A percentile compares a stretch with the other conserved stretches of the same genome.
phyloP scores from a whole-genome alignment of 1,284 basidiomycete species.

The Cutaneotrichosporon cavernicola region DNA sequence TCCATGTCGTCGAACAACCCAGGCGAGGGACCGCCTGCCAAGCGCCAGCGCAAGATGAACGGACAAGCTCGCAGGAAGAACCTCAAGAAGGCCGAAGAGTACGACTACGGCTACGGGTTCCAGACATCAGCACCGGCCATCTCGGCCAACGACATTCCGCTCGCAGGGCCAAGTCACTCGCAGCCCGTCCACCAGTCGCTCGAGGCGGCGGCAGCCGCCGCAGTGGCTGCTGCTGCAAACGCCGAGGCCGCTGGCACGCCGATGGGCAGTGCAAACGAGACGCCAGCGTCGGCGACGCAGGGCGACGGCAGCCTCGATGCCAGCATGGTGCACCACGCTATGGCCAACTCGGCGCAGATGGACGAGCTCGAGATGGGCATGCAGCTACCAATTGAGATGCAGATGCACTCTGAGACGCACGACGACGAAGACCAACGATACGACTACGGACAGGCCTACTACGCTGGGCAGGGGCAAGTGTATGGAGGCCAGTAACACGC shows the following conservation, averaged over 20 bases:
- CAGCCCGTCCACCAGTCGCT: conserved; percentile 2
- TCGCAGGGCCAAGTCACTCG: conserved; percentile 13
- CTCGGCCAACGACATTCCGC: conserved; percentile 6
- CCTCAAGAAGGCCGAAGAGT: conserved; percentile 26
- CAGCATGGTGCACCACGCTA: conserved; percentile 49
- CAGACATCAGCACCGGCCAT: conserved; percentile 6
- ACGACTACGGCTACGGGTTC: conserved; percentile 16
- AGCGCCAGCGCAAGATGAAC: conserved; percentile 27
- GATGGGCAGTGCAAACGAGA: conserved; percentile 1
- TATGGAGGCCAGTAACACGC: conserved; percentile 11
- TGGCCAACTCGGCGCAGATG: conserved; percentile 41
- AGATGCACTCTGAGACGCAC: conserved; percentile 44
- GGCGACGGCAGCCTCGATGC: conserved; percentile 33
- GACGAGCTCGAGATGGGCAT: conserved; percentile 53
- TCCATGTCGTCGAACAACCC: conserved; percentile 33
- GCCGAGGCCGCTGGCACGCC: conserved; percentile 1
- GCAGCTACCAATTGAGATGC: conserved; percentile 51
- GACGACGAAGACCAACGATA: conserved; percentile 30
- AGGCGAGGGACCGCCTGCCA: conserved; percentile 11
- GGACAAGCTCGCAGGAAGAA: conserved; percentile 27
- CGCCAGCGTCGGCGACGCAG: background rate
- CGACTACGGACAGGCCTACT: conserved; percentile 14
- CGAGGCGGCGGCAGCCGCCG: conserved; percentile 4
- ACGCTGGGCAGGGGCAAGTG: conserved; percentile 14
- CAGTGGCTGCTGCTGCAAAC: conserved; percentile 2